Evolutionary conservation across 139 green algal genomes (phyloP), one percentile per base, ranked within the genome.

Genomic region (Tetradesmus obliquus): DNA sequence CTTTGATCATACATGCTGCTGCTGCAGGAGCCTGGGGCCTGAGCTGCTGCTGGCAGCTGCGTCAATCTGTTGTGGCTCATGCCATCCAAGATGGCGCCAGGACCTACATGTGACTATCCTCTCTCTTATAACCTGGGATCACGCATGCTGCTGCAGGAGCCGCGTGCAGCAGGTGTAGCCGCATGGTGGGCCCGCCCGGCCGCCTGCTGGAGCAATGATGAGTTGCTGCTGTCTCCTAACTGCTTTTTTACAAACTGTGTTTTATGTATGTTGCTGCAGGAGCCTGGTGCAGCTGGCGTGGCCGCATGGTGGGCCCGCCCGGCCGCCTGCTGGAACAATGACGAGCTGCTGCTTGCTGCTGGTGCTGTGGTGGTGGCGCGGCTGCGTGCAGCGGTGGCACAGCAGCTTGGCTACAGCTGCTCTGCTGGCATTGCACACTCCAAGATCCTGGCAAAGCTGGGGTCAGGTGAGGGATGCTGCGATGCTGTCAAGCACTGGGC

Each of bases 361-460:
- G 97, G 92, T 1, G 95, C 94, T 10, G 62, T 92, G 12, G 90
- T 96, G 20, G 93, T 96, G 79, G 92, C 93, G 13, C 88, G 96
- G 91, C 94, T 97, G 87, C 91, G 96, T 3, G 93, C 87, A 51
- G 94, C 90, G 13, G 96, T 99, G 82, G 53, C 83, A 9, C 55
- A 45, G n/a, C 92, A 97, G 94, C 93, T 97, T 81, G 95, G 96
- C 3, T 99, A 95, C 92, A 99, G 91, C 6, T 98, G 96, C 93
- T 96, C 88, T 79, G 87, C 87, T 62, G 87, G 87, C 54, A 84
- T 91, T 86, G 87, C 87, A 17, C 87, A 91, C 55, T 98, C 96
- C 92, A 99, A 98, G 94, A 94, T 99, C 69, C 88, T 99, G 92
- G 96, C 96, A n/a, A 99, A 99, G 93, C 93, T 99, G 72, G 94